Percentiles rank a stretch among this genome's conserved stretches.
phyloP scores from a whole-genome alignment of 257 asterid genomes.

The Solanum rostratum region DNA sequence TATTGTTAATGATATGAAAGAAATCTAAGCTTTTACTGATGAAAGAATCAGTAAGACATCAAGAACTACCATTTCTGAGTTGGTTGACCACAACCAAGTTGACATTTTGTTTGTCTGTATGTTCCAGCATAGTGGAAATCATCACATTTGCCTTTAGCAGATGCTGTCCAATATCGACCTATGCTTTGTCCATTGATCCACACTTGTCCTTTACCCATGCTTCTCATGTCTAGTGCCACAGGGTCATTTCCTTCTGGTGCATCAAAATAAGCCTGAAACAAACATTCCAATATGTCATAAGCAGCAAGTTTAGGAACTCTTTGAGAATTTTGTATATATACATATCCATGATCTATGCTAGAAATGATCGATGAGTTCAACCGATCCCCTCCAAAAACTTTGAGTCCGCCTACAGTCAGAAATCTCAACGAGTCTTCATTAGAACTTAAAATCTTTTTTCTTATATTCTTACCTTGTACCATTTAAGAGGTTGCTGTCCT shows the following conservation, averaged over 20 bases:
- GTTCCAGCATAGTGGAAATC: constrained; percentile 45
- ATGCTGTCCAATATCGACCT: constrained; percentile 54
- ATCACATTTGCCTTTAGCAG: constrained; percentile 45
- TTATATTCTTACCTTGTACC: constrained; percentile 55
- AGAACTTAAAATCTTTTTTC: neutral
- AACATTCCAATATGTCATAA: neutral
- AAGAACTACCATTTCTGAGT: constrained; percentile 49
- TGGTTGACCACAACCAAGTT: constrained; percentile 52
- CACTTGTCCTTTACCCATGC: constrained; percentile 76
- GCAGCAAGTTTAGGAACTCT: neutral
- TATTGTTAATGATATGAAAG: no score
- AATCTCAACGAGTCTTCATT: neutral
- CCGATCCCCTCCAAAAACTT: neutral
- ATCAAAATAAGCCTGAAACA: constrained; percentile 51
- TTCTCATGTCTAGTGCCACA: constrained; percentile 54
- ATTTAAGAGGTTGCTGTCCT: constrained; percentile 42
- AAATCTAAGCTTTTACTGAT: neutral
- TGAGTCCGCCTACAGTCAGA: neutral
- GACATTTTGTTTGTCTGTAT: constrained; percentile 44
- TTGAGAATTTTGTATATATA: neutral
- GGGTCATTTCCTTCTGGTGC: constrained; percentile 61
- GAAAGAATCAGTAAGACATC: neutral
- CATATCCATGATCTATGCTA: neutral
- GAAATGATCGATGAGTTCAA: neutral
- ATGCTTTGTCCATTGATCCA: constrained; percentile 81